Conservation (phyloP, 2,329 filamentous ascomycete species). For the Cladosporium sphaerospermum region DNA sequence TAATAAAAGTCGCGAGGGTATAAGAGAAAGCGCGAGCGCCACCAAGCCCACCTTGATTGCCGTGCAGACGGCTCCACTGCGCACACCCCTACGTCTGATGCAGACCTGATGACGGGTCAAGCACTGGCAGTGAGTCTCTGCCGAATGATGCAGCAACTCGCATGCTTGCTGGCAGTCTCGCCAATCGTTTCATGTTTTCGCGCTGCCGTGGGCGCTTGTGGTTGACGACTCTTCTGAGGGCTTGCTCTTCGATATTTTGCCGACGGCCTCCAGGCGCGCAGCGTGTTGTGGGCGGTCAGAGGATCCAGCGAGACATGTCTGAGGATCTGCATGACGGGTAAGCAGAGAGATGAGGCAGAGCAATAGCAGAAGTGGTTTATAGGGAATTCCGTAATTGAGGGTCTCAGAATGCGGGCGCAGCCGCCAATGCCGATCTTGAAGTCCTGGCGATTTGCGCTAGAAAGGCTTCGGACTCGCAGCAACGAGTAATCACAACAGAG, state of each 20-base stretch:
- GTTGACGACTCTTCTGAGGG: not conserved
- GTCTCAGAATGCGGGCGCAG: constrained; percentile 1
- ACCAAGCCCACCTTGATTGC: not conserved
- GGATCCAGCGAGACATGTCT: constrained; percentile 5
- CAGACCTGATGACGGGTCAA: not conserved
- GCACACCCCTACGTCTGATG: not conserved
- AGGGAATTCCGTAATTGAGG: not conserved
- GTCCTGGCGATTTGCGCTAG: too few species aligned
- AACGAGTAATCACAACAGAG: too few species aligned
- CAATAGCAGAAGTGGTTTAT: constrained; percentile 5
- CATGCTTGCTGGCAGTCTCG: not conserved
- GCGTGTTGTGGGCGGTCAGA: not conserved
- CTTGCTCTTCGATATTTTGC: not conserved
- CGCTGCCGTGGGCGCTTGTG: not conserved
- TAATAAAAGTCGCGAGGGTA: constrained; percentile 8
- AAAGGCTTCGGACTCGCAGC: too few species aligned
- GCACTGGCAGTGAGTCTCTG: not conserved
- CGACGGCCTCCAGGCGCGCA: not conserved
- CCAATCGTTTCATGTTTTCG: constrained; percentile 2
- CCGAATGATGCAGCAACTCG: not conserved
- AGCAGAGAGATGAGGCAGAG: constrained; percentile 5
- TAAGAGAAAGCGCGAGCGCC: constrained; percentile 7
- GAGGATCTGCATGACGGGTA: constrained; percentile 6
- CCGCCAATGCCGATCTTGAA: too few species aligned
- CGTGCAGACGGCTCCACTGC: constrained; percentile 7